Base-by-base conservation (phyloP, 2,329 filamentous ascomycete species). In the Sclerotiophoma versabilis region DNA sequence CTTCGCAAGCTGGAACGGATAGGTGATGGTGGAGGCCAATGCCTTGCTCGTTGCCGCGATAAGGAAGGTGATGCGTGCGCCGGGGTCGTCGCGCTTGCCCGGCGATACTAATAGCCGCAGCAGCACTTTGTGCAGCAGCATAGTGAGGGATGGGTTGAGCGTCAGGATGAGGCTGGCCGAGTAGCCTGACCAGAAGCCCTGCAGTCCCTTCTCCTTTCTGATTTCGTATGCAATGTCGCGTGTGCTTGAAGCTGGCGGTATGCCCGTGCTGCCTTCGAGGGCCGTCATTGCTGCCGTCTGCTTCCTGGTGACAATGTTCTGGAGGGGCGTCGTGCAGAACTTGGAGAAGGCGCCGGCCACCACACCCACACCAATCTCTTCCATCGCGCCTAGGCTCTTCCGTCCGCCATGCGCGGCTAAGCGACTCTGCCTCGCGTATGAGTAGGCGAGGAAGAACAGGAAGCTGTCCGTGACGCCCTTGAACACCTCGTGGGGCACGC, bases 181-280 rank as follows among this genome's bases (percentile, higher is more conserved):
- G 73, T 96, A 96, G 0, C 92, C 92, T 0, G 91, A 88, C 93
- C 92, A 96, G 65, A 96, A 88, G 2, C 91, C 92, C 37, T 79
- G 70, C 9, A 92, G 55, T 0, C 92, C 92, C 63, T 88, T 89
- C 70, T 93, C 88, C 1, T 78, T 68, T 33, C 79, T 77, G 55
- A 96, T 93, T 34, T 84, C 80, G 1, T 78, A 74, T 15, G 87
- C 81, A 25, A 91, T 90, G 44, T 88, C 81, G 23, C 80, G 55
- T 71, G 81, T 60, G 66, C 72, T 65, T 26, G 75, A 73, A 20
- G 71, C 61, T 23, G 69, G 64, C 30, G 63, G 65, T 9, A 65
- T 62, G 6, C 64, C 65, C 2, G 70, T 65, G 2, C 62, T 68
- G 1, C 72, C 70, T 30, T 77, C 70, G 10, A 78, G 67, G 4